Evolutionary conservation across 257 asterid genomes (phyloP).

Genomic region (Solanum pennellii): DNA sequence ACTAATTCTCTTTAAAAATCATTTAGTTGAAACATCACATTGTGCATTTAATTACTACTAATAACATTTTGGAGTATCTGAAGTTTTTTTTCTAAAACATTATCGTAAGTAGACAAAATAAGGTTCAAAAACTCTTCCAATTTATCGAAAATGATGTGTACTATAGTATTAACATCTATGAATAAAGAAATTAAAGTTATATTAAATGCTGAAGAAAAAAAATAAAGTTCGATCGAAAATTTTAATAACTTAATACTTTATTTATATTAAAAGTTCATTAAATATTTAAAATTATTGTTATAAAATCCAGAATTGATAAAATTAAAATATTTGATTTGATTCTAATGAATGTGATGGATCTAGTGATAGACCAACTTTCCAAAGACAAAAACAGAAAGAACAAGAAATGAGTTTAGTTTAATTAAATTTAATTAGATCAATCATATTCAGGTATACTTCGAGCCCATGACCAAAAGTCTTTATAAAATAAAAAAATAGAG

Average conservation of each 20-base stretch:
- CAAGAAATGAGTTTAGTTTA: not conserved
- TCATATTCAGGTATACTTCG: slow-evolving; percentile 9
- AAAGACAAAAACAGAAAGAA: not conserved
- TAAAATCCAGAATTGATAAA: too few relatives aligned
- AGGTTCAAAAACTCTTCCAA: not conserved
- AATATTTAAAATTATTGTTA: too few relatives aligned
- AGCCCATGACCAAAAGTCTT: slow-evolving; percentile 13
- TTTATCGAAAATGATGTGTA: not conserved
- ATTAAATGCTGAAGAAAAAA: not conserved
- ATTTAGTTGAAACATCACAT: not conserved
- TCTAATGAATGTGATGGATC: not conserved
- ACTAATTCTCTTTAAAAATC: not conserved
- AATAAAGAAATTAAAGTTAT: not conserved
- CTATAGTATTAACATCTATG: not conserved
- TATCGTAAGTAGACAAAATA: not conserved
- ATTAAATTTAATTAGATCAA: not conserved
- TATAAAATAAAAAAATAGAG: not conserved
- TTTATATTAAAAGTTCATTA: too few relatives aligned
- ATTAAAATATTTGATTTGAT: too few relatives aligned
- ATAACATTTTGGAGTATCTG: not conserved
- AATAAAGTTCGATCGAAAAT: too few relatives aligned
- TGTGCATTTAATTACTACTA: not conserved
- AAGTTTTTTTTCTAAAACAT: not conserved
- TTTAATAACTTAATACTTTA: not conserved
- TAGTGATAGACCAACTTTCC: not conserved